Conservation (phyloP, 331 rosid genomes). For the Ulmus americana region DNA sequence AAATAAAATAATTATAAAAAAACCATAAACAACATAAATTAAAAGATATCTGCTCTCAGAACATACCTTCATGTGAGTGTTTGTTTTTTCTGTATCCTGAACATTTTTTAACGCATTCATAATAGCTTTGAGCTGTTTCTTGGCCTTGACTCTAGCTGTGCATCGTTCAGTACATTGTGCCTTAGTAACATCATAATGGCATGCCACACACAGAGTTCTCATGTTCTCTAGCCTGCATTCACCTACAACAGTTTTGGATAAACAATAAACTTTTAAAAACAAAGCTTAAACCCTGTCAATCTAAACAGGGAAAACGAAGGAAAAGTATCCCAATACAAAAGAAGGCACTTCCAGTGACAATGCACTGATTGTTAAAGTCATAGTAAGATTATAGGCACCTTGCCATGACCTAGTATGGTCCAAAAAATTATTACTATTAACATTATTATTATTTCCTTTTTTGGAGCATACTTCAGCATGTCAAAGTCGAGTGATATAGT, state of each 20-base stretch:
- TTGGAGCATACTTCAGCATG: background rate
- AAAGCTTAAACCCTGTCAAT: conserved; percentile 11
- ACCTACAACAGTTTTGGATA: conserved; percentile 37
- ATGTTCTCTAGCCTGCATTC: conserved; percentile 87
- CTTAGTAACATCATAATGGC: conserved; percentile 73
- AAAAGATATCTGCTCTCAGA: conserved; percentile 13
- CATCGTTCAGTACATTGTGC: conserved; percentile 80
- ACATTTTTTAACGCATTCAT: conserved; percentile 39
- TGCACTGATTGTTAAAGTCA: no score
- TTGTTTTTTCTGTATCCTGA: conserved; percentile 19
- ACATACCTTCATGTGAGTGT: conserved; percentile 35
- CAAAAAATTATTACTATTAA: background rate
- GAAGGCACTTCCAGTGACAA: background rate
- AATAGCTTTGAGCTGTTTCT: conserved; percentile 58
- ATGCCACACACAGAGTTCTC: conserved; percentile 91
- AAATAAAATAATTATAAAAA: no score
- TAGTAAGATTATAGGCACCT: background rate
- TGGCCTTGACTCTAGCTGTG: conserved; percentile 54
- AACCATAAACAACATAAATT: no score
- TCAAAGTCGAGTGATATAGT: background rate
- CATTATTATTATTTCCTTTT: no score
- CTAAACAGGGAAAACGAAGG: background rate
- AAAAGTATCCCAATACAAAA: background rate
- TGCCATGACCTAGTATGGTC: background rate
- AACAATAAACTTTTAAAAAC: conserved; percentile 4